Conservation (phyloP, 257 asterid species). For the Solanum pennellii region DNA sequence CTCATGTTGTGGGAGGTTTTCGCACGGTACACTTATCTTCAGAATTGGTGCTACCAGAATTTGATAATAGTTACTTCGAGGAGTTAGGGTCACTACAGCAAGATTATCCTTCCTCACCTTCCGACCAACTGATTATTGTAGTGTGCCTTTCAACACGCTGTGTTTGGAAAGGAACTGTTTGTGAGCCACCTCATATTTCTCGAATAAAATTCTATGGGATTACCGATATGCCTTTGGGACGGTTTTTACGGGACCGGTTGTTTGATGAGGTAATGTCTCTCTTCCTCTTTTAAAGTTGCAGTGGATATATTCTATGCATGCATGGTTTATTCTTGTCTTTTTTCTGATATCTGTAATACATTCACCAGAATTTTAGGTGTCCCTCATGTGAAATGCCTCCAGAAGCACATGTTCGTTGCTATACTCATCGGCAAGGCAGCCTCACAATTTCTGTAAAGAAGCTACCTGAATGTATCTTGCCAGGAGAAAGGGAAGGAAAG, state of each 20-base stretch:
- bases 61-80: slow-evolving; percentile 4
- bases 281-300: slow-evolving; percentile 2
- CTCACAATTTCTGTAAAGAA: slow-evolving; percentile 92
- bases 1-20: slow-evolving; percentile 6
- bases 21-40: background rate
- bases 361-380: slow-evolving; percentile 61
- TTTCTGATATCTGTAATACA: slow-evolving; percentile 1
- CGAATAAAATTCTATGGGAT: slow-evolving; percentile 84
- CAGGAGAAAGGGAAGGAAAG: slow-evolving; percentile 77
- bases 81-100: slow-evolving; percentile 46
- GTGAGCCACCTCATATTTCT: slow-evolving; percentile 81
- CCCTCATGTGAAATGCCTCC: slow-evolving; percentile 90
- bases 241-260: slow-evolving; percentile 75
- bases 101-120: slow-evolving; percentile 77
- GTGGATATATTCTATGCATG: background rate
- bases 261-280: slow-evolving; percentile 68
- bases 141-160: slow-evolving; percentile 83
- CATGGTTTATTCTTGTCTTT: background rate
- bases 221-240: slow-evolving; percentile 92
- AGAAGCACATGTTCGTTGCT: slow-evolving; percentile 93
- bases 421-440: slow-evolving; percentile 92
- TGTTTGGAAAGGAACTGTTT: slow-evolving; percentile 91
- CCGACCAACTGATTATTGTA: slow-evolving; percentile 84
- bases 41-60: background rate
- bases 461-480: slow-evolving; percentile 58